Evolutionary conservation across 441 rosid genomes (phyloP).

Genomic region (Capsella rubella): DNA sequence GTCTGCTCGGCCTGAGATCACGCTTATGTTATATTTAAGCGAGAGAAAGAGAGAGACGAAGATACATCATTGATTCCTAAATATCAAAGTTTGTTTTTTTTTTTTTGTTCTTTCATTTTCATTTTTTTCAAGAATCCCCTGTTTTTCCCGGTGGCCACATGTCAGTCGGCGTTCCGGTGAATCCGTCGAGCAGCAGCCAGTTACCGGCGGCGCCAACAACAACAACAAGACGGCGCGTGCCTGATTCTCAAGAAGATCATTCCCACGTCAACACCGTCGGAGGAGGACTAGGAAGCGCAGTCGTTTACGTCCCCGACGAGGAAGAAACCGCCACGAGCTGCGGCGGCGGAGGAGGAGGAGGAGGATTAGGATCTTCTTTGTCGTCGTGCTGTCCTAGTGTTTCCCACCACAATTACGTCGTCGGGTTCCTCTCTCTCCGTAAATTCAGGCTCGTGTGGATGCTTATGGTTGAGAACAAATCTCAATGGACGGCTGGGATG

Average conservation of each 20-base stretch:
- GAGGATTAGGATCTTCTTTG: background rate
- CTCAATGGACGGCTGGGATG: constrained; percentile 54
- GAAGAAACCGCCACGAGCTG: constrained; percentile 41
- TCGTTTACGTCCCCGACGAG: constrained; percentile 37
- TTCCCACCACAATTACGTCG: constrained; percentile 43
- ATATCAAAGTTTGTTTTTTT: background rate
- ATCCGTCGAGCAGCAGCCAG: constrained; percentile 53
- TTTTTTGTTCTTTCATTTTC: background rate
- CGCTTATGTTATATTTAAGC: constrained; percentile 12
- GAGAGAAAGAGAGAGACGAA: background rate
- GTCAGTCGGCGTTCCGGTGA: constrained; percentile 58
- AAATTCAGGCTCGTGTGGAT: constrained; percentile 45
- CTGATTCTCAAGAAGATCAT: constrained; percentile 44
- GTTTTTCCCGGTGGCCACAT: constrained; percentile 35
- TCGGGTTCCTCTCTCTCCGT: constrained; percentile 53
- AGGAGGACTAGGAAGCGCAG: constrained; percentile 43
- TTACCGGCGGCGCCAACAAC: constrained; percentile 55
- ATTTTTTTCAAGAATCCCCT: background rate
- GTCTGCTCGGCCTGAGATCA: constrained; percentile 41
- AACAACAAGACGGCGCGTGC: constrained; percentile 79
- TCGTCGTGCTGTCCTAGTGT: constrained; percentile 32
- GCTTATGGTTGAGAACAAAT: constrained; percentile 52
- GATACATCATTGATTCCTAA: constrained; percentile 4
- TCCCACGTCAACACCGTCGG: constrained; percentile 30
- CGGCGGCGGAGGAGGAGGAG: constrained; percentile 22